Evolutionary conservation across 75 land plant genomes (phyloP), one percentile per base, ranked within the genome.

Genomic region (Cryptomeria japonica): DNA sequence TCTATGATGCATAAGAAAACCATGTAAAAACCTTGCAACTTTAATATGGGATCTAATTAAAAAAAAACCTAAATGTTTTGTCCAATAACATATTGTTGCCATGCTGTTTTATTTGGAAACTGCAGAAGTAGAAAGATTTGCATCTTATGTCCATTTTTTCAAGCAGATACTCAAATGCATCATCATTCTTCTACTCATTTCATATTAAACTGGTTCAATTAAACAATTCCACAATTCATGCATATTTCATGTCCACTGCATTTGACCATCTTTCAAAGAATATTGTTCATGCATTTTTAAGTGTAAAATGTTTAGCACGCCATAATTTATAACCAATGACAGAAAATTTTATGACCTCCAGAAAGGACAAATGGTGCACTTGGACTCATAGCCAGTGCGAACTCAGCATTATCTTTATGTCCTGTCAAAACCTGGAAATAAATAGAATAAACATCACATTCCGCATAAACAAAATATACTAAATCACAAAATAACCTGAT

Each of bases 391-490:
- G 99, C 95, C 80, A 98, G 95, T 80, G 99, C 99, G 91, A 96
- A 98, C 86, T 98, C 99, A 13, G 99, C 99, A 96, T 97, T 97
- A 51, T 97, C 97, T 70, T 95, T 94, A 89, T 98, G 99, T 22
- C 99, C 99, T 68, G 93, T 94, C 88, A 98, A 92, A 61, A 94
- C 90, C 99, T 98, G 96, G 70, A 92, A 47, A 39, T 16, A 41
- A 25, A 70, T 82, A 87, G 25, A 32, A 72, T 36, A 85, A 84
- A 37, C 38, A 56, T 85, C 56, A 34, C 41, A 85, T 55, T 85
- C 47, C 9, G 1, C 11, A 32, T 53, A 3, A 82, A 46, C 34
- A 37, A 73, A 85, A 53, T 85, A 46, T 22, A 5, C 11, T 44
- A 44, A 41, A 79, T 12, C 41, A 78, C 9, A 5, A 78, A 58